These are phyloP conservation scores for Poa annua DNA, from an alignment of 176 grass and related monocot genomes.

Conservation along the genomic window DNA sequence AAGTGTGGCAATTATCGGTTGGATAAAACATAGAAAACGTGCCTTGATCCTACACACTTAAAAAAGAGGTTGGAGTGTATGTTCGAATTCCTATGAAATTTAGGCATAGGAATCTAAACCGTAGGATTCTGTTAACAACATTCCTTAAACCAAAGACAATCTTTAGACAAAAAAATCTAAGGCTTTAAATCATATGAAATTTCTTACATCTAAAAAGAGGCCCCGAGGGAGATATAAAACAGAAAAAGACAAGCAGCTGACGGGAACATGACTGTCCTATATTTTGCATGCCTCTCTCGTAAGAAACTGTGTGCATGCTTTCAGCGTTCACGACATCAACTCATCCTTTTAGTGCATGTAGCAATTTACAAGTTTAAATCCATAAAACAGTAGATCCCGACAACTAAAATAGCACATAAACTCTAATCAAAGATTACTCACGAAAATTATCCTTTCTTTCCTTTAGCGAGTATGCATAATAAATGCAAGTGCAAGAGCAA, in stretches of 20 bases:
- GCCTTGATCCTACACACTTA: too few relatives aligned
- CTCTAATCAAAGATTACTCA: background rate
- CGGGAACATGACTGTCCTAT: background rate
- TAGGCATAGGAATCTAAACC: too few relatives aligned
- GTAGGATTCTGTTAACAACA: too few relatives aligned
- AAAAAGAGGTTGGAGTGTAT: too few relatives aligned
- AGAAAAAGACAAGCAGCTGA: background rate
- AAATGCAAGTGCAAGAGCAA: background rate
- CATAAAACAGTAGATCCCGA: constrained; percentile 37
- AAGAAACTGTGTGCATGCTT: background rate
- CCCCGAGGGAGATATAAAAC: background rate
- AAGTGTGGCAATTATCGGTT: too few relatives aligned
- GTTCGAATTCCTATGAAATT: too few relatives aligned
- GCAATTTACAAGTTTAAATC: background rate
- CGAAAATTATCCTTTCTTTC: background rate
- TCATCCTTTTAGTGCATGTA: background rate
- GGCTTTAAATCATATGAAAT: too few relatives aligned
- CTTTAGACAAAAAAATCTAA: too few relatives aligned
- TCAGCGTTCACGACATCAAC: background rate
- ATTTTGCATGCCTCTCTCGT: background rate
- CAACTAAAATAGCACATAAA: background rate
- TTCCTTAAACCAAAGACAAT: too few relatives aligned
- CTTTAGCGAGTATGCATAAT: background rate
- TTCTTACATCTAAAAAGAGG: too few relatives aligned
- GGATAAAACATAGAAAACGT: too few relatives aligned